phyloP scores from a whole-genome alignment of 768 basidiomycete genomes.

The Tubosaeta brunneosetosa region DNA sequence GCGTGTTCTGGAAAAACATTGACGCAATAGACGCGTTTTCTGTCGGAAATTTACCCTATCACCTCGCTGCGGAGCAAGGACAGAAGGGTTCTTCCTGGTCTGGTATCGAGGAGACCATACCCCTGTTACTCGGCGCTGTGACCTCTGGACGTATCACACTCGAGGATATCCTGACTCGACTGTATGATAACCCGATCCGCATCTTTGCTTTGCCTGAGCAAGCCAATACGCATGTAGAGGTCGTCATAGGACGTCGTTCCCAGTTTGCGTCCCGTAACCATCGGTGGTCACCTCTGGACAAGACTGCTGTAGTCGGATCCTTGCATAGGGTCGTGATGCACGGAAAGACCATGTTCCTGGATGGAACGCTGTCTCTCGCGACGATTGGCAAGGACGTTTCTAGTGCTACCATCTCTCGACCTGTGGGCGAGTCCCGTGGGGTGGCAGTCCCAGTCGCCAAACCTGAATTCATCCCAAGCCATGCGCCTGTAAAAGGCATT shows the following conservation, averaged over 20 bases:
- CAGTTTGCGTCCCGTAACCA: slow-evolving; percentile 46
- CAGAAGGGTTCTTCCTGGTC: slow-evolving; percentile 62
- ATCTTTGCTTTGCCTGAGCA: slow-evolving; percentile 93
- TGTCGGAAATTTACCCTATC: slow-evolving; percentile 79
- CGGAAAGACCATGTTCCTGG: slow-evolving; percentile 83
- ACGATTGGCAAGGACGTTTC: slow-evolving; percentile 73
- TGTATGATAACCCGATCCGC: slow-evolving; percentile 87
- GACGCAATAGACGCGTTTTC: slow-evolving; percentile 88
- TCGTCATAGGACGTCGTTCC: slow-evolving; percentile 76
- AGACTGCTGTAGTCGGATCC: slow-evolving; percentile 57
- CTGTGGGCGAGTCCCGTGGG: slow-evolving; percentile 26
- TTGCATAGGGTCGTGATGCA: slow-evolving; percentile 91
- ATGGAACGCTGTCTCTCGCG: slow-evolving; percentile 63
- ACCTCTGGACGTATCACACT: slow-evolving; percentile 72
- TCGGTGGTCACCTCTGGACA: slow-evolving; percentile 83
- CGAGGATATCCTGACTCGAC: slow-evolving; percentile 72
- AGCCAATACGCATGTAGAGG: slow-evolving; percentile 82
- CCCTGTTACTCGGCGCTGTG: slow-evolving; percentile 84
- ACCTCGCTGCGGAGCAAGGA: slow-evolving; percentile 59
- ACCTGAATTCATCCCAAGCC: slow-evolving; percentile 27
- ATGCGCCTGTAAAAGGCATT: slow-evolving; percentile 31
- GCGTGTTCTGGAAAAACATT: slow-evolving; percentile 80
- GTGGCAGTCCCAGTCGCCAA: slow-evolving; percentile 17
- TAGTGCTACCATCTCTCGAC: slow-evolving; percentile 47
- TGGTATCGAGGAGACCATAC: slow-evolving; percentile 84